phyloP scores from a whole-genome alignment of 306 rosid species.

The Quercus wislizeni region DNA sequence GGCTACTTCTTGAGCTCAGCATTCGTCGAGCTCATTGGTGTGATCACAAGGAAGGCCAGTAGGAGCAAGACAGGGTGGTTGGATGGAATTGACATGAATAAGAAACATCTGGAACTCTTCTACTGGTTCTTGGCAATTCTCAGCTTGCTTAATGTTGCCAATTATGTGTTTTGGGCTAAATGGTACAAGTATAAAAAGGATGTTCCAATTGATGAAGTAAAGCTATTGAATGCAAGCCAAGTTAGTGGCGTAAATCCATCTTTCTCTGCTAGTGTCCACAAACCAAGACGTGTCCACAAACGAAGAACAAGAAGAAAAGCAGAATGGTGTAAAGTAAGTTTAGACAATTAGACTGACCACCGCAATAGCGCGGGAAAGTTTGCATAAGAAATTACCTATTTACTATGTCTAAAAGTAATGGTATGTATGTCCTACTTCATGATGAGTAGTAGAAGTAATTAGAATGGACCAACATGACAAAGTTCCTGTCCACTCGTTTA shows the following conservation, averaged over 20 bases:
- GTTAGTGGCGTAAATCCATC: conserved; percentile 2
- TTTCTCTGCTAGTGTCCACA: not conserved
- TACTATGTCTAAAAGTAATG: too few species aligned
- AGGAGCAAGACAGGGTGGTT: conserved; percentile 50
- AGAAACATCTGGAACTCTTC: conserved; percentile 33
- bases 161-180: conserved; percentile 44
- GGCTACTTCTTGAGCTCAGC: conserved; percentile 49
- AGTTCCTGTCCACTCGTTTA: too few species aligned
- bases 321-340: not conserved
- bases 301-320: conserved; percentile 2
- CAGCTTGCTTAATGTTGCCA: conserved; percentile 38
- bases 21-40: conserved; percentile 41
- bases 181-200: conserved; percentile 51
- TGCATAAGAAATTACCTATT: too few species aligned
- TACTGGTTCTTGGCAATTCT: conserved; percentile 54
- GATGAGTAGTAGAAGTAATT: too few species aligned
- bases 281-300: conserved; percentile 1
- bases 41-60: conserved; percentile 21
- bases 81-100: conserved; percentile 45
- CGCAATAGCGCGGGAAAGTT: too few species aligned
- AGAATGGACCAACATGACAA: too few species aligned
- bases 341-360: not conserved
- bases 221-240: not conserved
- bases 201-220: conserved; percentile 20
- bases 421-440: too few species aligned